A percentile compares a stretch with the other conserved stretches of the same genome.
Conservation (phyloP, 345 rosid species). For the Syzygium oleosum region DNA sequence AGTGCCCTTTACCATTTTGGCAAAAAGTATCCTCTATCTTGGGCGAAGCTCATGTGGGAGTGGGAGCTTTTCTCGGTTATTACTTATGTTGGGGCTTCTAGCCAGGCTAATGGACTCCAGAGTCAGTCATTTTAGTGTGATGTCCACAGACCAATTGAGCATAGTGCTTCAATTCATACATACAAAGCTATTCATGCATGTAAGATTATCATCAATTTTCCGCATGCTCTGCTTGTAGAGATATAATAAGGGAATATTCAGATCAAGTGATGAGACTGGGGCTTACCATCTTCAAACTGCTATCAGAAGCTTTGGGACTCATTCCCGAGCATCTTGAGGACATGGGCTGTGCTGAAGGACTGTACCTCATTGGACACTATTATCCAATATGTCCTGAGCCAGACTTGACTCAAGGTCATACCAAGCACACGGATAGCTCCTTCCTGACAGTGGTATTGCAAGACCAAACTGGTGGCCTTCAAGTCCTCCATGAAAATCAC, state of each 20-base stretch:
- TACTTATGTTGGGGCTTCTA: neutral
- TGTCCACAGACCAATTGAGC: neutral
- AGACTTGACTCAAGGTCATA: slow-evolving; percentile 10
- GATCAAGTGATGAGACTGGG: slow-evolving; percentile 25
- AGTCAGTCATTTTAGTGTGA: neutral
- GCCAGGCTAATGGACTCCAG: neutral
- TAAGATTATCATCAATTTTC: neutral
- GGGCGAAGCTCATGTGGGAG: neutral
- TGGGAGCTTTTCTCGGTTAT: neutral
- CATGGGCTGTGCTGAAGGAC: slow-evolving; percentile 12
- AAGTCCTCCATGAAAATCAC: slow-evolving; percentile 1
- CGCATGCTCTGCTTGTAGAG: slow-evolving; percentile 11
- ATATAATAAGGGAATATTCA: slow-evolving; percentile 21
- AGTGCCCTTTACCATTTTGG: neutral
- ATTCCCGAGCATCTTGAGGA: neutral
- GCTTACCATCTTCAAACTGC: neutral
- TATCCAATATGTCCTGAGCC: slow-evolving; percentile 28
- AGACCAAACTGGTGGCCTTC: slow-evolving; percentile 18
- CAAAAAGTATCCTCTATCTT: neutral
- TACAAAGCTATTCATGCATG: neutral
- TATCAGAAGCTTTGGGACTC: slow-evolving; percentile 19
- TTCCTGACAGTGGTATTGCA: slow-evolving; percentile 1
- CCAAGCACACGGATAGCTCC: slow-evolving; percentile 9
- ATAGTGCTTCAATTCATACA: neutral
- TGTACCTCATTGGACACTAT: slow-evolving; percentile 6